Evolutionary conservation across 345 rosid genomes (phyloP).

Genomic region (Melastoma malabathricum): DNA sequence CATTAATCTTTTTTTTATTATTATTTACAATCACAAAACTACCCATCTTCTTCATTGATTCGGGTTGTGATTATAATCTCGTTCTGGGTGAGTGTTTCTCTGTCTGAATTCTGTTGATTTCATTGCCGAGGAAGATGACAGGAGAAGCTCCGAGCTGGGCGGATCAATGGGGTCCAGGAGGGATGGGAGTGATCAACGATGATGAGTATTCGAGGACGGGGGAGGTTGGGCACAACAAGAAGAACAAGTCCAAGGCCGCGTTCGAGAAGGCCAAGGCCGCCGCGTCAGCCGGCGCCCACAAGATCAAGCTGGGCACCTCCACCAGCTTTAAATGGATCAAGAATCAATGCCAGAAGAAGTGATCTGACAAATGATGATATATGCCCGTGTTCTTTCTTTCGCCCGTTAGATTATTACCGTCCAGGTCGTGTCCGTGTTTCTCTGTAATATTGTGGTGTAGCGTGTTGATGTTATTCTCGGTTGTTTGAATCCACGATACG

Average conservation of each 20-base stretch:
- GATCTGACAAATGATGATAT: conserved; percentile 8
- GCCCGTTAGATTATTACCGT: too few species aligned
- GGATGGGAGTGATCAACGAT: conserved; percentile 39
- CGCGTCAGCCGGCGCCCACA: conserved; percentile 18
- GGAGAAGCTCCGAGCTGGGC: conserved; percentile 87
- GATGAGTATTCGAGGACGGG: conserved; percentile 21
- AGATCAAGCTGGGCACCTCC: conserved; percentile 22
- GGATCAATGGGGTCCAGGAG: conserved; percentile 92
- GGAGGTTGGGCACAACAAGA: conserved; percentile 24
- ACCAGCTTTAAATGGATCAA: conserved; percentile 55
- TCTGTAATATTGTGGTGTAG: too few species aligned
- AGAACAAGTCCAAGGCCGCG: conserved; percentile 22
- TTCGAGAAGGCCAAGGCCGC: conserved; percentile 28
- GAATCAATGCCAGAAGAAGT: conserved; percentile 29
- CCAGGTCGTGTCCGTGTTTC: too few species aligned
- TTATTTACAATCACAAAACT: too few species aligned
- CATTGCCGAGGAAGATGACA: conserved; percentile 21
- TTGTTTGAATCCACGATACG: too few species aligned
- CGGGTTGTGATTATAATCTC: too few species aligned
- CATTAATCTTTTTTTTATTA: too few species aligned
- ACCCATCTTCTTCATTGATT: too few species aligned
- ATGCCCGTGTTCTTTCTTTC: too few species aligned
- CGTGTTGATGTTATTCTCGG: too few species aligned
- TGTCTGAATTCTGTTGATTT: too few species aligned
- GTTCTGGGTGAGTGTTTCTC: too few species aligned